Conservation (phyloP, 2,329 filamentous ascomycete genomes). For the Alternaria angustiovoidea region DNA sequence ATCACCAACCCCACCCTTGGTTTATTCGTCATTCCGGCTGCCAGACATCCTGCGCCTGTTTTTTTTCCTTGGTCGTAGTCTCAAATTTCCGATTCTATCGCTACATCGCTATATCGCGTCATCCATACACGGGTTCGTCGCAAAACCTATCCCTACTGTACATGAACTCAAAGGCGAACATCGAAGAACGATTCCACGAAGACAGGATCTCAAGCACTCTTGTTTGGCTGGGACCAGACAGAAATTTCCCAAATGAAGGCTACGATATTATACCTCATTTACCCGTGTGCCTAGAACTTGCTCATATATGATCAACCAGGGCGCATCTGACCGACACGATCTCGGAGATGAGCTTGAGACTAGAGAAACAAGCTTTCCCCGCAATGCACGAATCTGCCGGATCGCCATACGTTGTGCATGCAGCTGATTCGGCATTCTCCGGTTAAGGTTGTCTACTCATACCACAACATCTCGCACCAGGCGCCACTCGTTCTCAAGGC, state of each 20-base stretch:
- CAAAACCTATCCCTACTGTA: not conserved
- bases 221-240: constrained; percentile 9
- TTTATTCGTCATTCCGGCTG: too few species aligned
- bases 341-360: constrained; percentile 22
- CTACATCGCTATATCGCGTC: not conserved
- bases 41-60: not conserved
- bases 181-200: not conserved
- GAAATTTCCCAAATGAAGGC: not conserved
- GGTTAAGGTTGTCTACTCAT: not conserved
- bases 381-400: constrained; percentile 43
- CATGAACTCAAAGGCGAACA: not conserved
- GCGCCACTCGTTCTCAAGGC: not conserved
- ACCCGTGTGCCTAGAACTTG: constrained; percentile 37
- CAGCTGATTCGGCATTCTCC: constrained; percentile 16
- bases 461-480: not conserved
- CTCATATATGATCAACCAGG: constrained; percentile 16
- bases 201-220: not conserved
- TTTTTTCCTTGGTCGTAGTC: not conserved
- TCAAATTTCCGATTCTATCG: not conserved
- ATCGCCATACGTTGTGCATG: constrained; percentile 22
- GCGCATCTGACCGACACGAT: constrained; percentile 28
- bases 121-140: not conserved
- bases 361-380: constrained; percentile 40
- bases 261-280: constrained; percentile 33
- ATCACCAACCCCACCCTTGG: not conserved